phyloP scores from a whole-genome alignment of 106 monocot genomes.

The Phalaenopsis equestris region DNA sequence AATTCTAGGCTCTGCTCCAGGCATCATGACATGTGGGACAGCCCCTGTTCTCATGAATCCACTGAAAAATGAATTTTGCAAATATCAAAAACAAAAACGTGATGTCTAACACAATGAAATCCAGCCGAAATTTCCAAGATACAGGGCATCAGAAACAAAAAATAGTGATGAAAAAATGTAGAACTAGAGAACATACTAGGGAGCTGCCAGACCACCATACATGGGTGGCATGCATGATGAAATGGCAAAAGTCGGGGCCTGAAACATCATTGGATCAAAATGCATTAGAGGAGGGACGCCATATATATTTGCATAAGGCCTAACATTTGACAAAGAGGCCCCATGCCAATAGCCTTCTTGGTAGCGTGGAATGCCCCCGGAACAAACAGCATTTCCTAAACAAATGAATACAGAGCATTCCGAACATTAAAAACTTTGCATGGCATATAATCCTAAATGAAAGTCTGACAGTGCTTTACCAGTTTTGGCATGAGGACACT shows the following conservation, averaged over 20 bases:
- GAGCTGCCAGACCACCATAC: not conserved
- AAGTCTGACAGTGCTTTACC: not conserved
- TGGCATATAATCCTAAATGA: not conserved
- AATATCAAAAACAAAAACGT: not conserved
- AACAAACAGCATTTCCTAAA: not conserved
- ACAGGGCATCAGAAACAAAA: not conserved
- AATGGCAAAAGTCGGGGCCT: not conserved
- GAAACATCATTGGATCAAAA: constrained; percentile 7
- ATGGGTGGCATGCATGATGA: constrained; percentile 2
- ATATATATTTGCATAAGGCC: constrained; percentile 6
- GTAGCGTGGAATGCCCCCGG: not conserved
- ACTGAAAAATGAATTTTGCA: constrained; percentile 1
- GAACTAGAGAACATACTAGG: not conserved
- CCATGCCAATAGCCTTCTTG: constrained; percentile 5
- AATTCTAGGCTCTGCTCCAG: constrained; percentile 1
- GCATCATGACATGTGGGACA: not conserved
- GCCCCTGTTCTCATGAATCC: constrained; percentile 7
- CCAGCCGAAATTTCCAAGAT: not conserved
- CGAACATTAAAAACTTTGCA: not conserved
- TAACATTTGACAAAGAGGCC: not conserved
- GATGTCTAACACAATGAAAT: not conserved
- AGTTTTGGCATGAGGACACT: constrained; percentile 1
- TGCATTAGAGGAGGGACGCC: not conserved
- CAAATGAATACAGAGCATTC: not conserved
- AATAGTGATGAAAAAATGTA: not conserved